These are phyloP conservation scores for Aspergillus heteromorphus DNA, from an alignment of 495 filamentous ascomycete genomes.

Conservation along the genomic window DNA sequence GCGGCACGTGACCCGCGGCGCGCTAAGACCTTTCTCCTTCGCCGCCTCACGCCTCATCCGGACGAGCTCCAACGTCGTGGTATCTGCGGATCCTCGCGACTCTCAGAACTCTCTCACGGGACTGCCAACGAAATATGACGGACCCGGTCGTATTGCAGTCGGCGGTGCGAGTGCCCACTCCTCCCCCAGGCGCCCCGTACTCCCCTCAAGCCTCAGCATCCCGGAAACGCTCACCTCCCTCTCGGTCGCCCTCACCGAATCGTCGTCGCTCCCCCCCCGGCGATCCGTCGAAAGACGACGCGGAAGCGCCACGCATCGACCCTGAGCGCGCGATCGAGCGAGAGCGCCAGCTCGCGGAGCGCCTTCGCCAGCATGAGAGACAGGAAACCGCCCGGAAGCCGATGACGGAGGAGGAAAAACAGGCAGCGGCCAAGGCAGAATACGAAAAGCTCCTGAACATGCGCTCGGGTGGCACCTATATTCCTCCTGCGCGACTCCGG, in stretches of 20 bases:
- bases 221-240: conserved; percentile 58
- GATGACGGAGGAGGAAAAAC: conserved; percentile 78
- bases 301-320: conserved; percentile 46
- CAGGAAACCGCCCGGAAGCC: conserved; percentile 49
- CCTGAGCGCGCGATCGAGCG: conserved; percentile 53
- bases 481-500: conserved; percentile 84
- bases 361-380: conserved; percentile 51
- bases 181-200: conserved; percentile 50
- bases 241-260: conserved; percentile 59
- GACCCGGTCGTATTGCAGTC: conserved; percentile 55
- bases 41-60: conserved; percentile 17
- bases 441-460: conserved; percentile 86
- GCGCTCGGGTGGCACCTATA: conserved; percentile 92
- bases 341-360: conserved; percentile 57
- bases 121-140: conserved; percentile 29
- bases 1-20: conserved; percentile 21
- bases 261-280: conserved; percentile 55
- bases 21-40: conserved; percentile 30
- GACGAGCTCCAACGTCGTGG: conserved; percentile 12
- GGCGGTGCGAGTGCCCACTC: conserved; percentile 63
- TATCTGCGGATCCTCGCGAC: conserved; percentile 3
- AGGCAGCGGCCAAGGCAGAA: conserved; percentile 75
- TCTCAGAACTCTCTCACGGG: not conserved
- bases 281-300: conserved; percentile 28
- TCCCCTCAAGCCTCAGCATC: conserved; percentile 41